Conservation (phyloP, 78 protist species). For the Anaeramoeba flamelloides region DNA sequence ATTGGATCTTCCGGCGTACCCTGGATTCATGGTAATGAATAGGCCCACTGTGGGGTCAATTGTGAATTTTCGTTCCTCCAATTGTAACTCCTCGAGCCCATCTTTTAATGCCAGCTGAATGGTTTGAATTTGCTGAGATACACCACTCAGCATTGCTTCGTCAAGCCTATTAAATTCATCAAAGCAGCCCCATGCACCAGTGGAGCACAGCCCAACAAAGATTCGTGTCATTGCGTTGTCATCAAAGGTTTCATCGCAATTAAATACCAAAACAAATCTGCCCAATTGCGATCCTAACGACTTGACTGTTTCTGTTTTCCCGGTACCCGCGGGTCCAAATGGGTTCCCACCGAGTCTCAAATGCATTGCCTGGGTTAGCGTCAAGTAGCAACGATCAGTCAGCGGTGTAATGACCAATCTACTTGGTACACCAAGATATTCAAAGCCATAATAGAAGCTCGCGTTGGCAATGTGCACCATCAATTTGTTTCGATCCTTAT, state of each 20-base stretch:
- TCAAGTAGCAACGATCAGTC: conserved; percentile 64
- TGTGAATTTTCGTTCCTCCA: conserved; percentile 24
- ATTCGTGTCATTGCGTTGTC: conserved; percentile 85
- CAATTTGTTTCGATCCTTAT: background rate
- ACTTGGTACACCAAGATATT: conserved; percentile 86
- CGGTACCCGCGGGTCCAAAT: conserved; percentile 98
- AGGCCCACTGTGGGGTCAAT: conserved; percentile 57
- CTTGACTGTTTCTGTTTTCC: conserved; percentile 87
- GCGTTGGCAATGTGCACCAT: conserved; percentile 79
- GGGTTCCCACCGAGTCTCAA: conserved; percentile 81
- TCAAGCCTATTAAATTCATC: conserved; percentile 96
- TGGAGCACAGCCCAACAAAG: conserved; percentile 81
- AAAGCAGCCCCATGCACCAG: conserved; percentile 97
- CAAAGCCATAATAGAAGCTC: conserved; percentile 62
- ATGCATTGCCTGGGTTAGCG: conserved; percentile 62
- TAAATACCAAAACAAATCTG: conserved; percentile 38
- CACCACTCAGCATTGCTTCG: conserved; percentile 93
- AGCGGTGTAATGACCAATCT: conserved; percentile 83
- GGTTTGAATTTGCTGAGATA: conserved; percentile 87
- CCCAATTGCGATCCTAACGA: conserved; percentile 73
- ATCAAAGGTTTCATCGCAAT: conserved; percentile 91
- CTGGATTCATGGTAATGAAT: conserved; percentile 98
- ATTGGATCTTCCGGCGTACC: conserved; percentile 69
- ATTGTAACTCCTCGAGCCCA: background rate
- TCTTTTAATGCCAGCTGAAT: conserved; percentile 57